These are phyloP conservation scores for Gomphus bonarii DNA, from an alignment of 1,284 basidiomycete species.

Conservation along the genomic window DNA sequence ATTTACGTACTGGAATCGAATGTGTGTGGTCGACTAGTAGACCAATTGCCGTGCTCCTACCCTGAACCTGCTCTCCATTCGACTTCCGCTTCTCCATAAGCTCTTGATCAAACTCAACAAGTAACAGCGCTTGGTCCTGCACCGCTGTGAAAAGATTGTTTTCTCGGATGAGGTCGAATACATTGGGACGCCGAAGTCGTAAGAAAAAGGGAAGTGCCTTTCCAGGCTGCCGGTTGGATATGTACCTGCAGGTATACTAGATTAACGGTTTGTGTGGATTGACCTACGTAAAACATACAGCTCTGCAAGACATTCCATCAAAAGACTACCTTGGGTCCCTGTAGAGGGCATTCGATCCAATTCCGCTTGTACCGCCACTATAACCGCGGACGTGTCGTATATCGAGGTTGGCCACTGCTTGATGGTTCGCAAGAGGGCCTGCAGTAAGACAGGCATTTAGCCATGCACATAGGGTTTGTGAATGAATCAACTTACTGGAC, in stretches of 20 bases:
- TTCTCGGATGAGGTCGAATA: conserved; percentile 92
- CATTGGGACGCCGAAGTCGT: conserved; percentile 75
- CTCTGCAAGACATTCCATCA: conserved; percentile 92
- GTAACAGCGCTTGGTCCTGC: conserved; percentile 82
- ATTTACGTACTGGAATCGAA: conserved; percentile 75
- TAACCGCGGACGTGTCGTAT: conserved; percentile 82
- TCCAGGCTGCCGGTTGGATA: conserved; percentile 82
- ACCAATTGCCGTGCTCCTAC: conserved; percentile 64
- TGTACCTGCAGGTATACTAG: conserved; percentile 43
- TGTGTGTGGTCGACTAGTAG: conserved; percentile 92
- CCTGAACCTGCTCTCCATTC: conserved; percentile 27
- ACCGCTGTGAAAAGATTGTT: conserved; percentile 94
- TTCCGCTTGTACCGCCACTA: conserved; percentile 79
- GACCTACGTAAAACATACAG: conserved; percentile 41
- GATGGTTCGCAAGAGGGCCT: conserved; percentile 74
- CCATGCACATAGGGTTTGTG: background rate
- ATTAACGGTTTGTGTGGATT: background rate
- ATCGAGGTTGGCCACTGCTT: conserved; percentile 86
- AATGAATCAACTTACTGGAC: conserved; percentile 37
- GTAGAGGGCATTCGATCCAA: conserved; percentile 54
- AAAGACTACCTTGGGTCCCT: conserved; percentile 34
- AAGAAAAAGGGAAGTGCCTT: conserved; percentile 90
- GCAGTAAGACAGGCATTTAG: background rate
- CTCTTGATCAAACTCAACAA: conserved; percentile 94
- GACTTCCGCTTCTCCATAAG: conserved; percentile 51